Conservation (phyloP, 208 protist species). For the Wallacemonas rigidus region DNA sequence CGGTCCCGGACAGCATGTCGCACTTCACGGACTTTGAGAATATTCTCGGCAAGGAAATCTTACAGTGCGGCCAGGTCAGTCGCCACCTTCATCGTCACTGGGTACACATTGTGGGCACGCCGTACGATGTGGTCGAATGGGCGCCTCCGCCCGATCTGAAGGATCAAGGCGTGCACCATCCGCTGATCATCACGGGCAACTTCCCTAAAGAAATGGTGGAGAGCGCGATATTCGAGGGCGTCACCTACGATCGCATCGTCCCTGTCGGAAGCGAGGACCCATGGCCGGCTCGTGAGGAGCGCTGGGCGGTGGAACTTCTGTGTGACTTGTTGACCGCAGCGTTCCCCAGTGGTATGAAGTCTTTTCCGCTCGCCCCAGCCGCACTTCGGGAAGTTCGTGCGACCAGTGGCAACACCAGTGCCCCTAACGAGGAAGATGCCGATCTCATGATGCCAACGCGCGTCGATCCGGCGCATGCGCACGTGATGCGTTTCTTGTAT, state of each 20-base stretch:
- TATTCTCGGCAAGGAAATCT: slow-evolving; percentile 63
- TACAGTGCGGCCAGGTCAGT: slow-evolving; percentile 77
- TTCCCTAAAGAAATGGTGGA: slow-evolving; percentile 35
- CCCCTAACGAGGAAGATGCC: background rate
- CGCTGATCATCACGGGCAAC: slow-evolving; percentile 43
- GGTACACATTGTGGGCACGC: slow-evolving; percentile 83
- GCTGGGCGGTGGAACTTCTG: slow-evolving; percentile 74
- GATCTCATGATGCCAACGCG: background rate
- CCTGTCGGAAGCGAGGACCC: slow-evolving; percentile 40
- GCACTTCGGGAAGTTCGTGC: background rate
- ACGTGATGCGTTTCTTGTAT: slow-evolving; percentile 63
- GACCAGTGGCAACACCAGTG: too few relatives aligned
- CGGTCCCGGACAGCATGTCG: slow-evolving; percentile 86
- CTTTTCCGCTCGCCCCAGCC: slow-evolving; percentile 45
- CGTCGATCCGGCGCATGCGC: slow-evolving; percentile 22
- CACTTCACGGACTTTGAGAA: slow-evolving; percentile 85
- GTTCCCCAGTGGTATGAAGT: slow-evolving; percentile 50
- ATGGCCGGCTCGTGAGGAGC: slow-evolving; percentile 57
- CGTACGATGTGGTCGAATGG: slow-evolving; percentile 84
- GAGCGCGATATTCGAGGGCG: slow-evolving; percentile 36
- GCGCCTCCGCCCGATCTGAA: slow-evolving; percentile 30
- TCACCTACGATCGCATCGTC: slow-evolving; percentile 57
- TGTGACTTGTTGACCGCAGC: slow-evolving; percentile 32
- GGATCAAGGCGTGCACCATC: slow-evolving; percentile 59
- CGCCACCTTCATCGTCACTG: slow-evolving; percentile 68